These are phyloP conservation scores for Tilletia caries DNA, from an alignment of 1,284 basidiomycete species.

Conservation along the genomic window DNA sequence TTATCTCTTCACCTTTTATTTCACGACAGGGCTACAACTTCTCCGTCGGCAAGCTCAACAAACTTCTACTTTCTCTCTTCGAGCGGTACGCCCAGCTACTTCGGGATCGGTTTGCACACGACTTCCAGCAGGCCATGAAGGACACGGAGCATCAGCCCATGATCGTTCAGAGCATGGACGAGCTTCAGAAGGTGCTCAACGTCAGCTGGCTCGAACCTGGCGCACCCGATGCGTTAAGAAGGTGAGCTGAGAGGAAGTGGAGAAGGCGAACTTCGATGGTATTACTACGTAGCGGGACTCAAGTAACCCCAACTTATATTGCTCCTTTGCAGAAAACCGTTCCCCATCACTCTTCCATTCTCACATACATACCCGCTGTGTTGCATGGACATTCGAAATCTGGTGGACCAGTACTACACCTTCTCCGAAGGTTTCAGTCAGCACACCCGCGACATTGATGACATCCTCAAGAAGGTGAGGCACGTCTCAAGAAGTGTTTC, in stretches of 20 bases:
- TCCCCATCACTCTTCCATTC: constrained; percentile 83
- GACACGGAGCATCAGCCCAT: constrained; percentile 91
- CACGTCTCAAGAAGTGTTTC: constrained; percentile 1
- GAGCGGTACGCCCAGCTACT: constrained; percentile 83
- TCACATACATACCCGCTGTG: constrained; percentile 91
- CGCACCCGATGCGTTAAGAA: constrained; percentile 30
- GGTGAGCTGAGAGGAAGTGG: constrained; percentile 28
- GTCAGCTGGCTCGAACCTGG: constrained; percentile 75
- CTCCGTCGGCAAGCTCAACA: constrained; percentile 75
- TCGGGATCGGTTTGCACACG: constrained; percentile 74
- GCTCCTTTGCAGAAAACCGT: constrained; percentile 60
- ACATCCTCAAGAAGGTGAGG: constrained; percentile 76
- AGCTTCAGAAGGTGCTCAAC: constrained; percentile 73
- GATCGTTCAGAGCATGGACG: constrained; percentile 70
- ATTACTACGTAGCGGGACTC: too few relatives aligned
- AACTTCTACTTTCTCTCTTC: constrained; percentile 80
- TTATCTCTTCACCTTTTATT: constrained; percentile 13
- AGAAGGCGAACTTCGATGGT: not conserved
- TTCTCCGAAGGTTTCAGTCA: constrained; percentile 92
- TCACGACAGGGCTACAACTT: constrained; percentile 64
- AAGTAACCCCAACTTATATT: too few relatives aligned
- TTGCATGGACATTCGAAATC: constrained; percentile 90
- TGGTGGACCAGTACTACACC: constrained; percentile 93
- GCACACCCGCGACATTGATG: constrained; percentile 86
- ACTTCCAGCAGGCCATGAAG: constrained; percentile 60